Evolutionary conservation across 305 asterid genomes (phyloP).

Genomic region (Nicotiana rustica): DNA sequence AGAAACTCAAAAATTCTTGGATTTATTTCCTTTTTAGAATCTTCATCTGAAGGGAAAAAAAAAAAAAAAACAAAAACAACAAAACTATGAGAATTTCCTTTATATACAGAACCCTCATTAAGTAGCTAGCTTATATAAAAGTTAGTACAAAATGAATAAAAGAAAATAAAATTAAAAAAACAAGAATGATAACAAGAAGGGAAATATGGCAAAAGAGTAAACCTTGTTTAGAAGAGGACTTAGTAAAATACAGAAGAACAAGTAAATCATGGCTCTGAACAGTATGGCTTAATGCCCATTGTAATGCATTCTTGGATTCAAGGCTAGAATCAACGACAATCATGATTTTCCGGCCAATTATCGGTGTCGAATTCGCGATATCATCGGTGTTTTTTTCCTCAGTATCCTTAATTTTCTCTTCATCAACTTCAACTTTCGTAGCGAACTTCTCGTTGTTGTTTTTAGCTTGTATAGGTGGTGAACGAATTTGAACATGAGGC

Average conservation of each 20-base stretch:
- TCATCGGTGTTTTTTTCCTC: slow-evolving; percentile 32
- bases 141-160: neutral
- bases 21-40: slow-evolving; percentile 46
- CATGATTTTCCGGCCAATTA: slow-evolving; percentile 72
- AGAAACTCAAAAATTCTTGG: slow-evolving; percentile 62
- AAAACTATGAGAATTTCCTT: neutral
- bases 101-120: no score
- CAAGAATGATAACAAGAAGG: neutral
- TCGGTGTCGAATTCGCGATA: slow-evolving; percentile 31
- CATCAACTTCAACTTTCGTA: neutral
- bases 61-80: no score
- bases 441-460: slow-evolving; percentile 2
- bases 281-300: slow-evolving; percentile 77
- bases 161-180: no score
- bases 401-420: slow-evolving; percentile 1
- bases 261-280: slow-evolving; percentile 64
- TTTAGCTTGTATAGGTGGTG: slow-evolving; percentile 47
- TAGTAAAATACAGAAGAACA: slow-evolving; percentile 64
- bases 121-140: neutral
- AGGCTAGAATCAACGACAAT: slow-evolving; percentile 70
- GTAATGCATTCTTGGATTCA: slow-evolving; percentile 71
- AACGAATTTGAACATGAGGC: slow-evolving; percentile 65
- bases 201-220: neutral
- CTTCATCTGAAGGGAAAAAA: slow-evolving; percentile 51
- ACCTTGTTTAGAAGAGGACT: slow-evolving; percentile 56